Evolutionary conservation across 2,329 filamentous ascomycete species (phyloP).

Genomic region (Beauveria scarabaeidicola): DNA sequence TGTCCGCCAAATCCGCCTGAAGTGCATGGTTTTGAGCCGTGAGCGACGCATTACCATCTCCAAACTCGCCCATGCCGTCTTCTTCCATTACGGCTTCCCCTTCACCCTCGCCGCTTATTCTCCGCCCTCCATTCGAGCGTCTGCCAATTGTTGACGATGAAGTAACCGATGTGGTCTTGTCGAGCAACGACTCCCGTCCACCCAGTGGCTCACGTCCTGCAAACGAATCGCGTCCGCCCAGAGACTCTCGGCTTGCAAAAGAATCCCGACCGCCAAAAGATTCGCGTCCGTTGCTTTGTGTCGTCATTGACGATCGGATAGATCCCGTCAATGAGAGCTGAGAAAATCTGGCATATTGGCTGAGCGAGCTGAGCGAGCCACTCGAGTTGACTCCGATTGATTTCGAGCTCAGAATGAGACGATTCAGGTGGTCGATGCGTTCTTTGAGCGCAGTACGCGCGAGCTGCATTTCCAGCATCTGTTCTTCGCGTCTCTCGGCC

Average conservation of each 20-base stretch:
- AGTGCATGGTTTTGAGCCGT: conserved; percentile 83
- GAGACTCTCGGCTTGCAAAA: background rate
- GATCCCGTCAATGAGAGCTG: conserved; percentile 48
- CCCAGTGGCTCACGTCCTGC: background rate
- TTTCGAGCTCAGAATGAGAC: conserved; percentile 89
- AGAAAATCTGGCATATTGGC: conserved; percentile 54
- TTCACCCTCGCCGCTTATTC: conserved; percentile 33
- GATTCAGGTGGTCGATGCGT: conserved; percentile 92
- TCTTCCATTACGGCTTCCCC: conserved; percentile 45
- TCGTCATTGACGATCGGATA: conserved; percentile 60
- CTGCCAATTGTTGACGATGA: conserved; percentile 55
- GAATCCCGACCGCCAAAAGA: conserved; percentile 7
- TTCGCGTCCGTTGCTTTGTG: conserved; percentile 39
- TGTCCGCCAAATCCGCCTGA: conserved; percentile 91
- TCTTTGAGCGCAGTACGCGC: conserved; percentile 93
- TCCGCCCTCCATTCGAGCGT: conserved; percentile 36
- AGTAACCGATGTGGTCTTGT: conserved; percentile 58
- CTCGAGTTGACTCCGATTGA: conserved; percentile 85
- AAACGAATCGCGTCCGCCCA: background rate
- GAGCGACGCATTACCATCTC: conserved; percentile 75
- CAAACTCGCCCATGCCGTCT: conserved; percentile 70
- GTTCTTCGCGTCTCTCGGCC: conserved; percentile 83
- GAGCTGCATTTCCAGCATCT: conserved; percentile 97
- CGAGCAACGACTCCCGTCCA: conserved; percentile 31
- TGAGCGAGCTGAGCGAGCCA: conserved; percentile 60